Evolutionary conservation across 176 grass and related monocot genomes (phyloP).

Genomic region (Thalia dealbata): DNA sequence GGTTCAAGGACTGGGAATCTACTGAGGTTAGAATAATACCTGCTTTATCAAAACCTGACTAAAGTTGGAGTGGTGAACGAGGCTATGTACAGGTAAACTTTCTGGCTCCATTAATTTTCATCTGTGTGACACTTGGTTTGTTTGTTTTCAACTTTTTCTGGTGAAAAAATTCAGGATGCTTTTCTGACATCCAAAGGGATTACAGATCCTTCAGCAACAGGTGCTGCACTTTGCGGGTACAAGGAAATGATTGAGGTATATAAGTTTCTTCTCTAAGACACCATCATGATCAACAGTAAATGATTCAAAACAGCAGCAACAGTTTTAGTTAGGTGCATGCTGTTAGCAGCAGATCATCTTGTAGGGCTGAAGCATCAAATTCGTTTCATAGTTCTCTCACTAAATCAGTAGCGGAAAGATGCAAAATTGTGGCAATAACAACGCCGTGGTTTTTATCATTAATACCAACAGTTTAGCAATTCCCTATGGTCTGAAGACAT

Average conservation of each 20-base stretch:
- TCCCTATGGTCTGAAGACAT: no score
- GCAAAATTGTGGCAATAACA: no score
- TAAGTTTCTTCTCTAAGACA: background rate
- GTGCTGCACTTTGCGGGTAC: conserved; percentile 83
- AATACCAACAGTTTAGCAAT: no score
- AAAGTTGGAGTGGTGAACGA: conserved; percentile 34
- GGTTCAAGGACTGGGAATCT: conserved; percentile 44
- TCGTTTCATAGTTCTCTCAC: no score
- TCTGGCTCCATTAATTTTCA: background rate
- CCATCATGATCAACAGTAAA: background rate
- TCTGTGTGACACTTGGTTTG: background rate
- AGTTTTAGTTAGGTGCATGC: no score
- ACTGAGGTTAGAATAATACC: conserved; percentile 36
- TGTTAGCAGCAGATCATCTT: no score
- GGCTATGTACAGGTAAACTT: conserved; percentile 46
- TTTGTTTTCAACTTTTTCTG: background rate
- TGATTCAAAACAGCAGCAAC: background rate
- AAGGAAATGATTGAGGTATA: conserved; percentile 81
- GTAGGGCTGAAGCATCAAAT: no score
- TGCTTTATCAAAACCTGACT: conserved; percentile 34
- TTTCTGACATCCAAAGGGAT: conserved; percentile 56
- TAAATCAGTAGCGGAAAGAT: no score
- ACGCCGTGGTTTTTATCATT: no score
- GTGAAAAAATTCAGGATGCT: conserved; percentile 31
- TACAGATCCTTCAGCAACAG: conserved; percentile 43